Evolutionary conservation across 805 yeast genomes (phyloP), one percentile per base, ranked within the genome.

Genomic region (Wickerhamiella azymoides): DNA sequence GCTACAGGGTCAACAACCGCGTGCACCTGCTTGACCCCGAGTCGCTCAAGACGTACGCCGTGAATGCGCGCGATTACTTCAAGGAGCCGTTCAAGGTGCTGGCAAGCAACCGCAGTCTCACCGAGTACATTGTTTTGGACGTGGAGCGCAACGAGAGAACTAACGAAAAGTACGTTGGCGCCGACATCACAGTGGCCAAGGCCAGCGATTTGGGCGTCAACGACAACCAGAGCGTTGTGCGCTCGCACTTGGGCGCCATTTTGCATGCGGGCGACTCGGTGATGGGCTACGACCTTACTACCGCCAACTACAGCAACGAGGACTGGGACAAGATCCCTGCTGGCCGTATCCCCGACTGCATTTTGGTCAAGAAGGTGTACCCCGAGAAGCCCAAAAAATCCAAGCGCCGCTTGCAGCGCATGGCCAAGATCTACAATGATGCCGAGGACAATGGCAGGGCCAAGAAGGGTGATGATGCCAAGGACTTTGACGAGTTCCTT

Each of bases 261-360:
- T 71, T 92, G 57, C 96, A 92, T 62, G 94, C 97, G 3, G 99
- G 98, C 55, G 98, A 92, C 62, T 80, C 92, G 11, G 94, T 77
- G 17, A 67, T 89, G 75, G 98, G 98, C 45, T 93, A 88, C 64
- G 89, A 75, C 63, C 68, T 88, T 44, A 70, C 79, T 35, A 86
- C 84, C 60, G 73, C 95, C 40, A 92, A 89, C 63, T 85, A 82
- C 67, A 92, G 92, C 68, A 47, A 51, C 24, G 52, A 50, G 9
- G 50, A 51, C 9, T 54, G 54, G 52, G 59, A 56, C n/a, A 77
- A 78, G 50, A 65, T 79, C 30, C 40, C 48, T 4, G 39, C 46
- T 3, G 52, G 50, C 11, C 35, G 17, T 10, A 48, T 41, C 21
- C 92, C 94, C 24, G 96, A 88, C 59, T 94, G 86, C 40, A 74